Conservation (phyloP, 345 rosid species). For the Arabidopsis thaliana region TAIR10.1 NC_003076.8:21051501-21052000, state of each 20-base stretch:
- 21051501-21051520: constrained; percentile 92
- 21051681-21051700: constrained; percentile 76
- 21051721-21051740: constrained; percentile 97
- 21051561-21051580: constrained; percentile 53
- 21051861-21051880: constrained; percentile 87
- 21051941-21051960: constrained; percentile 9
- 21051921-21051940: not conserved
- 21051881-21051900: constrained; percentile 54
- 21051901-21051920: constrained; percentile 19
- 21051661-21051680: constrained; percentile 47
- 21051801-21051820: constrained; percentile 82
- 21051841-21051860: constrained; percentile 98
- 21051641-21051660: not conserved
- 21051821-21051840: constrained; percentile 86
- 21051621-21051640: constrained; percentile 66
- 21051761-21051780: constrained; percentile 67
- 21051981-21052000: constrained; percentile 14
- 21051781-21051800: constrained; percentile 82
- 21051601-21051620: constrained; percentile 83
- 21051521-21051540: constrained; percentile 90
- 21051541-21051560: constrained; percentile 39
- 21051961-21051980: not conserved
- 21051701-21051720: constrained; percentile 91
- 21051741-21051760: constrained; percentile 86
- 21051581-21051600: constrained; percentile 89